Evolutionary conservation across 768 basidiomycete species (phyloP).

Genomic region (Royoungia palumana): DNA sequence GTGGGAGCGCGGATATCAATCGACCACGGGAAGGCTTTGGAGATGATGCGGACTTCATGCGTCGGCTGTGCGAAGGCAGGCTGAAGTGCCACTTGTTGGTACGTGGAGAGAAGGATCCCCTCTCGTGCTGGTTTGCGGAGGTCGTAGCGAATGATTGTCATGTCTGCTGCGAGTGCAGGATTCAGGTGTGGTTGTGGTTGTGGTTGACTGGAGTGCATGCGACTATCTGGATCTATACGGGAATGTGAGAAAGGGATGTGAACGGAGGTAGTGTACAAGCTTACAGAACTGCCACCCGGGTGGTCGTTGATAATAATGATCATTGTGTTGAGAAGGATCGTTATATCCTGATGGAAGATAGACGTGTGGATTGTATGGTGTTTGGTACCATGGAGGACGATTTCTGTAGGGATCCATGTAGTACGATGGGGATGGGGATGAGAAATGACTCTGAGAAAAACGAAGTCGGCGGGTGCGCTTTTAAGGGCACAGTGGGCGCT

Average conservation of each 20-base stretch:
- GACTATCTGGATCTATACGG: constrained; percentile 14
- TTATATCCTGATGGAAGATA: constrained; percentile 24
- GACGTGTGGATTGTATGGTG: constrained; percentile 29
- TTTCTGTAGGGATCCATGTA: constrained; percentile 26
- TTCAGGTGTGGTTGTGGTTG: constrained; percentile 51
- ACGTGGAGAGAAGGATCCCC: constrained; percentile 42
- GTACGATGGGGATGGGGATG: not conserved
- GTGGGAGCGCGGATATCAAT: constrained; percentile 47
- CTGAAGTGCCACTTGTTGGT: constrained; percentile 35
- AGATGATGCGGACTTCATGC: constrained; percentile 48
- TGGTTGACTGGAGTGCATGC: constrained; percentile 41
- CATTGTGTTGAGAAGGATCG: constrained; percentile 15
- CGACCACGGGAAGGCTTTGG: constrained; percentile 62
- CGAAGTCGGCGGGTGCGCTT: not conserved
- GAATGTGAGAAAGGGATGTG: not conserved
- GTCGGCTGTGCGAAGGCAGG: constrained; percentile 37
- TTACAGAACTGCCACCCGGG: constrained; percentile 18
- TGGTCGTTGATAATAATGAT: constrained; percentile 10
- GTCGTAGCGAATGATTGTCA: constrained; percentile 49
- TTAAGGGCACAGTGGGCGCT: constrained; percentile 16
- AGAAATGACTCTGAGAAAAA: constrained; percentile 2
- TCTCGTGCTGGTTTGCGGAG: constrained; percentile 41
- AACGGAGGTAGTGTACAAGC: not conserved
- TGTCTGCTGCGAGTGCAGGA: constrained; percentile 51
- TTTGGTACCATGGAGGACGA: constrained; percentile 22